A percentile compares a stretch with the other conserved stretches of the same genome.
Evolutionary conservation across 768 basidiomycete genomes (phyloP).

Genomic region (Calocybe gangraenosa): DNA sequence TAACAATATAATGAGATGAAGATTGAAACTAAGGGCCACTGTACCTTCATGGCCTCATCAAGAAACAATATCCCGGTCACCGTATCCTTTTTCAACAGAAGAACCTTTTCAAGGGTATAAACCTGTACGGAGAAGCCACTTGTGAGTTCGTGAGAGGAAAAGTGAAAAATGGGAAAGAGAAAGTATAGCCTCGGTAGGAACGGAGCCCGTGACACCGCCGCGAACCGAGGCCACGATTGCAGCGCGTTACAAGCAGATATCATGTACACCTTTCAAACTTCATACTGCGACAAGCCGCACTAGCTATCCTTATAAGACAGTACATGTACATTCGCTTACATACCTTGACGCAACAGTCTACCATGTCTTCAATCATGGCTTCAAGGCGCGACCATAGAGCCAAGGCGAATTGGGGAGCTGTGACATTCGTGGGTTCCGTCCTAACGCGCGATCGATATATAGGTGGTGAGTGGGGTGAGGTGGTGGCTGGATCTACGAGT

Average conservation of each 20-base stretch:
- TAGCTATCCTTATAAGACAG: not conserved
- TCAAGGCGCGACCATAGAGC: constrained; percentile 83
- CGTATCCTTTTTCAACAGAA: constrained; percentile 83
- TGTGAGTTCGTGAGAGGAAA: not conserved
- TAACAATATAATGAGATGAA: not conserved
- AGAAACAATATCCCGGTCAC: constrained; percentile 75
- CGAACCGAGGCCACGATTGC: constrained; percentile 1
- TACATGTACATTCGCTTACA: constrained; percentile 45
- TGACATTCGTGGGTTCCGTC: constrained; percentile 87
- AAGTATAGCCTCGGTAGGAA: no score
- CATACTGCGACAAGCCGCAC: not conserved
- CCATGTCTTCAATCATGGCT: constrained; percentile 81
- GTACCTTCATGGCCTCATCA: constrained; percentile 95
- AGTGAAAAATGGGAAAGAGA: not conserved
- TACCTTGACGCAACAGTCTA: constrained; percentile 87
- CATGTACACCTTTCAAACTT: constrained; percentile 2
- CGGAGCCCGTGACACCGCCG: no score
- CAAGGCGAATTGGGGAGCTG: constrained; percentile 80
- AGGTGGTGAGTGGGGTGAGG: constrained; percentile 33
- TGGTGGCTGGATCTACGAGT: constrained; percentile 20
- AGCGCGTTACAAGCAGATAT: not conserved
- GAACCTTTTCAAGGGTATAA: constrained; percentile 91
- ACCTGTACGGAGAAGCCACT: constrained; percentile 47
- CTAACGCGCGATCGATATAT: constrained; percentile 82
- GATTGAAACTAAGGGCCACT: no score